These are phyloP conservation scores for Diplodia sapinea DNA, from an alignment of 2,329 filamentous ascomycete genomes.

Conservation along the genomic window DNA sequence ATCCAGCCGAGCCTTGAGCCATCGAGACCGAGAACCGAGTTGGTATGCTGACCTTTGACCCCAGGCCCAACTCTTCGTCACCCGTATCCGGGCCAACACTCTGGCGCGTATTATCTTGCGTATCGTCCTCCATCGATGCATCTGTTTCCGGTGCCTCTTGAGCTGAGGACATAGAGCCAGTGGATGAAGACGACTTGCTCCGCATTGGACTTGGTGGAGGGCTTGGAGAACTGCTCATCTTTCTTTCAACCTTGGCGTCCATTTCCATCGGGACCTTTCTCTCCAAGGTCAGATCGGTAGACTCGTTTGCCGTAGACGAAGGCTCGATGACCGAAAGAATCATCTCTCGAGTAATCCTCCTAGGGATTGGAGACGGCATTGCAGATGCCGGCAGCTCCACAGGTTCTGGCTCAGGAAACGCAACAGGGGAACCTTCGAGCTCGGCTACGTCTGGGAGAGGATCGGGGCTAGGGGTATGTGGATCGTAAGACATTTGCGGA, in stretches of 20 bases:
- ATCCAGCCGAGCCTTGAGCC: constrained; percentile 33
- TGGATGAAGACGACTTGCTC: constrained; percentile 4
- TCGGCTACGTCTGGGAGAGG: constrained; percentile 37
- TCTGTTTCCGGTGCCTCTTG: constrained; percentile 7
- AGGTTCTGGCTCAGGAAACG: constrained; percentile 34
- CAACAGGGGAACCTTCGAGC: constrained; percentile 23
- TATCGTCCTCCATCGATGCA: neutral
- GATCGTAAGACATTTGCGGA: neutral
- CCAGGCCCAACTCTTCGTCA: neutral
- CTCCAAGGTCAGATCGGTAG: constrained; percentile 32
- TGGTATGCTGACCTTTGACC: constrained; percentile 42
- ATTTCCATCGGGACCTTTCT: constrained; percentile 21
- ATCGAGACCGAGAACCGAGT: constrained; percentile 42
- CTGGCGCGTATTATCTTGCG: neutral
- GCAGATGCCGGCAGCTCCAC: constrained; percentile 36
- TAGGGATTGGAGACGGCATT: constrained; percentile 42
- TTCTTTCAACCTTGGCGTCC: neutral
- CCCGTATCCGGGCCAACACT: constrained; percentile 1
- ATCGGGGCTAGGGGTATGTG: constrained; percentile 24
- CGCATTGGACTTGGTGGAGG: neutral
- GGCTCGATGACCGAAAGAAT: constrained; percentile 41
- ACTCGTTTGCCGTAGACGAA: constrained; percentile 39
- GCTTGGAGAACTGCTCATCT: neutral
- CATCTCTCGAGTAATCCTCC: constrained; percentile 43
- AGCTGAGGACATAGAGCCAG: constrained; percentile 12